Base-by-base conservation (phyloP, 768 basidiomycete species). In the Lactarius tabidus region DNA sequence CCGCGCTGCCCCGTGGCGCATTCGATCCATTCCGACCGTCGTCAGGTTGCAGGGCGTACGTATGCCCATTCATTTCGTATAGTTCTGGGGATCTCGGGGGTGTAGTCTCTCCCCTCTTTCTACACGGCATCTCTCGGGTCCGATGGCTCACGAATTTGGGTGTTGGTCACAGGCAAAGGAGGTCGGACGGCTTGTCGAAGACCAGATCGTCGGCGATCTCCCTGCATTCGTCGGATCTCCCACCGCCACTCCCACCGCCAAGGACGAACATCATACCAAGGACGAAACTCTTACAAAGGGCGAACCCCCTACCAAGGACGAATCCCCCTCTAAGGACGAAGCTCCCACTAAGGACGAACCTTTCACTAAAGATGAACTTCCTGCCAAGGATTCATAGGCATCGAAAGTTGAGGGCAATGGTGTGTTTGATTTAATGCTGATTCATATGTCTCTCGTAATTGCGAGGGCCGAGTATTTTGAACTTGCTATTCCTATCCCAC, bases 11-110 rank as follows among this genome's bases (percentile, higher is more conserved):
- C 87, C 88, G 5, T 90, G 88, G 85, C 78, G 81, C 6, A 71
- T 91, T 55, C 74, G 72, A 20, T 76, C 75, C 29, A 78, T 92
- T 31, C 90, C 90, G 17, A 90, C 90, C 8, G 82, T 92, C 62
- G 78, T 91, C 56, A 84, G 80, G 69, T 59, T 86, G 26, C 72
- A 78, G 69, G 78, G 87, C 69, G 90, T 89, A 71, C 68, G 83
- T 77, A 18, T 39, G 58, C 59, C 59, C 39, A 36, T 69, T 66
- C 51, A 59, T 61, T 38, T 33, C 31, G 39, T 26, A 17, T 14
- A n/a, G 51, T 6, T 38, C 57, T 31, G 15, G 52, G 55, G 53
- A 14, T 31, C 59, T 29, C 38, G 33, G 48, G 48, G 26, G 7
- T 17, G 48, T 23, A 12, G 23, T 12, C 23, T 26, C 23, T 12